Evolutionary conservation across 225 moss, liverwort and hornwort species (phyloP).

Genomic region (Thuidium tamariscinum): DNA sequence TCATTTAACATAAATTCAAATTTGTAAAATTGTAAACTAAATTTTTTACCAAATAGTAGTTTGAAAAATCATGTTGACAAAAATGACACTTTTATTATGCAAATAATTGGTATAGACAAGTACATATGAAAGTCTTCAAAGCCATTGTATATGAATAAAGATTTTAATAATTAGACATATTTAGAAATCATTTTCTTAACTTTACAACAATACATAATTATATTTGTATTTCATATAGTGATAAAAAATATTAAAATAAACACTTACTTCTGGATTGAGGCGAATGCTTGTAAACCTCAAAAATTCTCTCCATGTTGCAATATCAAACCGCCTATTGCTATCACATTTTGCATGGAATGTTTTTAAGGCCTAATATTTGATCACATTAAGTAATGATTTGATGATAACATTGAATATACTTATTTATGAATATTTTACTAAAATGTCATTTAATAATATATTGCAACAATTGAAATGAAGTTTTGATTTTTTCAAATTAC

Average conservation of each 20-base stretch:
- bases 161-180: too few species aligned
- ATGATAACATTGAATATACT: neutral
- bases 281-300: slow-evolving; percentile 34
- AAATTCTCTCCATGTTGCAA: slow-evolving; percentile 40
- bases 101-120: too few species aligned
- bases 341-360: slow-evolving; percentile 30
- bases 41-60: neutral
- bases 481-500: neutral
- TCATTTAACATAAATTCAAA: too few species aligned
- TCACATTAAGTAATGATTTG: neutral
- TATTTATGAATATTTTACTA: too few species aligned
- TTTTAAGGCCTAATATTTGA: neutral
- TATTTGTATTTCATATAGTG: too few species aligned
- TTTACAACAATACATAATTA: neutral
- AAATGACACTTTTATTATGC: too few species aligned
- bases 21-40: neutral
- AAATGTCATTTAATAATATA: neutral
- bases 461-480: neutral
- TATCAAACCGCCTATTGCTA: slow-evolving; percentile 8
- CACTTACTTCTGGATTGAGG: slow-evolving; percentile 65
- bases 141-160: neutral
- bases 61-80: neutral
- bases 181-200: too few species aligned
- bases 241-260: neutral
- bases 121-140: too few species aligned